These are phyloP conservation scores for Phaseolus lunatus DNA, from an alignment of 306 rosid genomes.

Conservation along the genomic window DNA sequence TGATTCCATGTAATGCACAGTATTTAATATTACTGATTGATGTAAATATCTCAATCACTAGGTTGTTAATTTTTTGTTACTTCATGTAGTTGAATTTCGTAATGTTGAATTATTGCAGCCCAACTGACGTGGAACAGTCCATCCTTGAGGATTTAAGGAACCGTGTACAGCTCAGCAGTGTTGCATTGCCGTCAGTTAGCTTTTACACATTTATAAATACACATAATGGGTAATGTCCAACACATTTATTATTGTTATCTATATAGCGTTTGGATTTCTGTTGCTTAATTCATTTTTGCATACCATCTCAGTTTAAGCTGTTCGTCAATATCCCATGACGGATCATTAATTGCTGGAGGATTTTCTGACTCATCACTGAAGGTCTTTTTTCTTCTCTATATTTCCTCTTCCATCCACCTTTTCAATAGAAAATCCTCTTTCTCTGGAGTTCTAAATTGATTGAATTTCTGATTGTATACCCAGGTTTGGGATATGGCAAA, in stretches of 20 bases:
- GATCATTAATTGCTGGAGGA: slow-evolving; percentile 96
- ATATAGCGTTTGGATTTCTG: slow-evolving; percentile 34
- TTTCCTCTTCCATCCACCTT: slow-evolving; percentile 2
- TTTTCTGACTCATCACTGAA: slow-evolving; percentile 93
- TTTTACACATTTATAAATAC: slow-evolving; percentile 89
- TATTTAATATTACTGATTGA: slow-evolving; percentile 25
- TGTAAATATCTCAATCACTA: slow-evolving; percentile 18
- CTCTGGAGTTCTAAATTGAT: slow-evolving; percentile 31
- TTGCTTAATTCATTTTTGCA: slow-evolving; percentile 40
- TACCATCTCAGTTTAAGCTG: slow-evolving; percentile 77
- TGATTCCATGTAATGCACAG: slow-evolving; percentile 18
- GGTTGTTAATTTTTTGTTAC: background rate
- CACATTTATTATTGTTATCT: slow-evolving; percentile 31
- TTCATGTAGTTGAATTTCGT: slow-evolving; percentile 29
- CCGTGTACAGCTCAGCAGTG: slow-evolving; percentile 93
- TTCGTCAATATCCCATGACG: slow-evolving; percentile 91
- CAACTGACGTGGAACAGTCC: slow-evolving; percentile 87
- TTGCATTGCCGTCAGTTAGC: slow-evolving; percentile 93
- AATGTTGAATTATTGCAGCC: slow-evolving; percentile 62
- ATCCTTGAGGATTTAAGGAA: slow-evolving; percentile 96
- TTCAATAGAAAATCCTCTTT: slow-evolving; percentile 21
- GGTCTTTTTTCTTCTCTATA: slow-evolving; percentile 53
- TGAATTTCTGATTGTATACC: slow-evolving; percentile 37
- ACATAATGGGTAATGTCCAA: slow-evolving; percentile 73
- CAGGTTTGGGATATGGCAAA: slow-evolving; percentile 99